A percentile compares a stretch with the other conserved stretches of the same genome.
These are phyloP conservation scores for Eucalyptus microcorys DNA, from an alignment of 345 rosid species.

Conservation along the genomic window DNA sequence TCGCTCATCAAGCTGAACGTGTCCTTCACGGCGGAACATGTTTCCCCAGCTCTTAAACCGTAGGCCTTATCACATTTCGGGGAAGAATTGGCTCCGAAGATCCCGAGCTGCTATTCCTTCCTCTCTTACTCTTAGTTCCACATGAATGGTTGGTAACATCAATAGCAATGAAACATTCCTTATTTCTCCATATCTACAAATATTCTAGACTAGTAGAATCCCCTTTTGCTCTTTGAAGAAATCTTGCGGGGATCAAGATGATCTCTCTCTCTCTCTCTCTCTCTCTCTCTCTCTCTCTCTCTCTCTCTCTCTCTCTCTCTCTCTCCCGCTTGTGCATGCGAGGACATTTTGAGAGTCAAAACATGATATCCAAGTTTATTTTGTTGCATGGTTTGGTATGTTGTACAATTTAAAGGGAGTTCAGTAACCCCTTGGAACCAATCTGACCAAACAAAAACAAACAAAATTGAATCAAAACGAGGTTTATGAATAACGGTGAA, in stretches of 20 bases:
- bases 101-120: background rate
- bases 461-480: background rate
- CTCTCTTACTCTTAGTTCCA: background rate
- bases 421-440: background rate
- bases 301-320: too few species aligned
- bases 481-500: background rate
- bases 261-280: too few species aligned
- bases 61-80: background rate
- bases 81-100: background rate
- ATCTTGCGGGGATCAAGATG: background rate
- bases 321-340: too few species aligned
- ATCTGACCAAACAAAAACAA: background rate
- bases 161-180: background rate
- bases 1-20: background rate
- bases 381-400: background rate
- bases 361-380: too few species aligned
- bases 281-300: too few species aligned
- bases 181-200: background rate
- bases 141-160: background rate
- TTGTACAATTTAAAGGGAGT: background rate
- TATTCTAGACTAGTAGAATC: background rate
- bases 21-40: background rate
- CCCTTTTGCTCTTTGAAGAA: background rate
- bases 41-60: background rate
- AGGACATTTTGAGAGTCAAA: background rate